Conservation (phyloP, 257 asterid genomes). For the Ballota nigra region DNA sequence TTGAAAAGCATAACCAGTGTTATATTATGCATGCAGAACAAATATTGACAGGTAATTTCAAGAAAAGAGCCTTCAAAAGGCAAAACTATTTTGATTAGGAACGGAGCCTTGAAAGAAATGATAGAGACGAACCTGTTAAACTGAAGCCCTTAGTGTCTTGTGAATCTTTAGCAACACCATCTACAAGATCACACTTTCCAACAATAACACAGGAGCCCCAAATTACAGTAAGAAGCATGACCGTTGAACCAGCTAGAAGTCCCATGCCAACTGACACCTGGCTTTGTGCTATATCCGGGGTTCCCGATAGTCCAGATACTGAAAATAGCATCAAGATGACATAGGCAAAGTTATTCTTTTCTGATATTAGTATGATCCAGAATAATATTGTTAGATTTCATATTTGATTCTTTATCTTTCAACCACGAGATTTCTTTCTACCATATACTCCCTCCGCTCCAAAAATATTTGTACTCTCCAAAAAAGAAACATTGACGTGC, state of each 20-base stretch:
- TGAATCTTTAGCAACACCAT: conserved; percentile 47
- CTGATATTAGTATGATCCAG: no score
- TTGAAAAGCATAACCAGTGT: no score
- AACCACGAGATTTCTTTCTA: neutral
- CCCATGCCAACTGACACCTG: conserved; percentile 98
- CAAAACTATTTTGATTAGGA: no score
- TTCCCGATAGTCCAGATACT: conserved; percentile 92
- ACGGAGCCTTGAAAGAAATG: neutral
- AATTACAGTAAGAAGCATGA: conserved; percentile 81
- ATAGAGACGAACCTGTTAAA: conserved; percentile 55
- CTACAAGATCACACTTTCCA: conserved; percentile 73
- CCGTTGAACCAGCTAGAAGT: conserved; percentile 93
- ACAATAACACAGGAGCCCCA: conserved; percentile 89
- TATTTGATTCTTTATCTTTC: neutral
- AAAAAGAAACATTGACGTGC: no score
- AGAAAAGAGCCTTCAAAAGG: no score
- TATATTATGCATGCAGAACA: no score
- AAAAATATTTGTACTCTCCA: no score
- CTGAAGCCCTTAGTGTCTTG: conserved; percentile 62
- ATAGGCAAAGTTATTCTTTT: neutral
- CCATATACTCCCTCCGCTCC: no score
- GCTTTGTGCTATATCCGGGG: conserved; percentile 71
- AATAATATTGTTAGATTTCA: neutral
- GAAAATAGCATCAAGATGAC: conserved; percentile 16
- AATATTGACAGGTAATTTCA: no score